A percentile compares a stretch with the other conserved stretches of the same genome.
These are phyloP conservation scores for Flammula alnicola DNA, from an alignment of 1,284 basidiomycete species.

Conservation along the genomic window DNA sequence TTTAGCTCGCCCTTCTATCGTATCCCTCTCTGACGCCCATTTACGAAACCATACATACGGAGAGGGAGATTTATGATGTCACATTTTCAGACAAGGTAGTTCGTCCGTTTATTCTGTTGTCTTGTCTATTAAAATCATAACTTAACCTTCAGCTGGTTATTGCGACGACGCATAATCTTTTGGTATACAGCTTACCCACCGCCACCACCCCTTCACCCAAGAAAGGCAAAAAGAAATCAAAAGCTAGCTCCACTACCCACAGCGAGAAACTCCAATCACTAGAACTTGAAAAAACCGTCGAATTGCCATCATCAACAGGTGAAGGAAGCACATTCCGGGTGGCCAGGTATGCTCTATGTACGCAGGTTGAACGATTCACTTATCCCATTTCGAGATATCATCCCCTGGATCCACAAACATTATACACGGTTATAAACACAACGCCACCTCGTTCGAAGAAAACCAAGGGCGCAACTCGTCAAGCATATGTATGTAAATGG, in stretches of 20 bases:
- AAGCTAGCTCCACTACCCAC: slow-evolving; percentile 26
- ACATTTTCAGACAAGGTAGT: slow-evolving; percentile 58
- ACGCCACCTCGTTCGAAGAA: slow-evolving; percentile 57
- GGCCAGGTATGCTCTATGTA: slow-evolving; percentile 54
- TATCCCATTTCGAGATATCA: slow-evolving; percentile 55
- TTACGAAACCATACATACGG: slow-evolving; percentile 52
- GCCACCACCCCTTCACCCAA: slow-evolving; percentile 28
- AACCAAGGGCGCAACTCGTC: slow-evolving; percentile 57
- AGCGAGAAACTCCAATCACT: slow-evolving; percentile 36
- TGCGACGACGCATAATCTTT: slow-evolving; percentile 63
- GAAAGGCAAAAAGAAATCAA: slow-evolving; percentile 54
- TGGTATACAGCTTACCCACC: slow-evolving; percentile 58
- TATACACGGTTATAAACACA: slow-evolving; percentile 83
- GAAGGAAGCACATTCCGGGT: slow-evolving; percentile 74
- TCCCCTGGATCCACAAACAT: slow-evolving; percentile 50
- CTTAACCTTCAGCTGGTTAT: slow-evolving; percentile 58
- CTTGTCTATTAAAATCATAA: slow-evolving; percentile 11
- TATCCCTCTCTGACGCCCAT: slow-evolving; percentile 67
- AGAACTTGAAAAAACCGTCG: slow-evolving; percentile 53
- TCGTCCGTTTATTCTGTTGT: too few species aligned
- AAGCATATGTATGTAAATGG: slow-evolving; percentile 71
- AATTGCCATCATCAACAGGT: slow-evolving; percentile 56
- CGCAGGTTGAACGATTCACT: neutral
- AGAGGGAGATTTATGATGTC: slow-evolving; percentile 78
- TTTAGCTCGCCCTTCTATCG: slow-evolving; percentile 68